Evolutionary conservation across 148 eudicot species (phyloP).

Genomic region (Salicornia ramosissima): DNA sequence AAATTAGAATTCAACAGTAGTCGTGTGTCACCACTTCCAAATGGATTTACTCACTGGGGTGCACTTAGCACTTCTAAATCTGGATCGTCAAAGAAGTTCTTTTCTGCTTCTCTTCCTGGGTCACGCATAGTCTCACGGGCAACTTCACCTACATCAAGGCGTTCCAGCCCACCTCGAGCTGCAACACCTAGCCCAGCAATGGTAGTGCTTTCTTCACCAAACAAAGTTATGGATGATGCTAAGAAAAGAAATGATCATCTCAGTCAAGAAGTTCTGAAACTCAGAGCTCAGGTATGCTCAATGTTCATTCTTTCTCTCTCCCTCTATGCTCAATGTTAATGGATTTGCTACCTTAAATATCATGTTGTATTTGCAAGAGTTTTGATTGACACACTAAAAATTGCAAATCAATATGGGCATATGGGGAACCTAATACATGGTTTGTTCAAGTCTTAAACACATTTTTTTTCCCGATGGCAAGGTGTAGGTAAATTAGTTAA

Average conservation of each 20-base stretch:
- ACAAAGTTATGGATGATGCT: conserved; percentile 33
- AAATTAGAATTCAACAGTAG: conserved; percentile 41
- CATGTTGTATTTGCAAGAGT: not conserved
- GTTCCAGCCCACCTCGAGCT: conserved; percentile 50
- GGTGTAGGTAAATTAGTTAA: no score
- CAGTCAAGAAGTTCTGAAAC: conserved; percentile 42
- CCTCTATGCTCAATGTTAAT: not conserved
- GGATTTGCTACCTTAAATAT: not conserved
- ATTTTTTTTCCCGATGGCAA: no score
- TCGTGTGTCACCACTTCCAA: conserved; percentile 37
- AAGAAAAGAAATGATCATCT: conserved; percentile 41
- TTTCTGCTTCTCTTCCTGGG: conserved; percentile 52
- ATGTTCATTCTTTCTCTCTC: not conserved
- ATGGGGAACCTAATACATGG: no score
- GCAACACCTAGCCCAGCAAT: conserved; percentile 36
- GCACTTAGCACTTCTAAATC: conserved; percentile 32
- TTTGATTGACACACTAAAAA: no score
- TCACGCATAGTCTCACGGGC: conserved; percentile 50
- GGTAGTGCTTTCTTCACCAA: conserved; percentile 32
- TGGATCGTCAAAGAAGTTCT: conserved; percentile 37
- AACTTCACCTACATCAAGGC: conserved; percentile 50
- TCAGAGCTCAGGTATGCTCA: conserved; percentile 48
- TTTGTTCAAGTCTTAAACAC: no score
- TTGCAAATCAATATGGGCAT: no score
- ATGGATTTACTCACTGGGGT: conserved; percentile 35